Percentiles rank a stretch among this genome's conserved stretches.
Conservation (phyloP, 768 basidiomycete species). For the Kwoniella dendrophila region DNA sequence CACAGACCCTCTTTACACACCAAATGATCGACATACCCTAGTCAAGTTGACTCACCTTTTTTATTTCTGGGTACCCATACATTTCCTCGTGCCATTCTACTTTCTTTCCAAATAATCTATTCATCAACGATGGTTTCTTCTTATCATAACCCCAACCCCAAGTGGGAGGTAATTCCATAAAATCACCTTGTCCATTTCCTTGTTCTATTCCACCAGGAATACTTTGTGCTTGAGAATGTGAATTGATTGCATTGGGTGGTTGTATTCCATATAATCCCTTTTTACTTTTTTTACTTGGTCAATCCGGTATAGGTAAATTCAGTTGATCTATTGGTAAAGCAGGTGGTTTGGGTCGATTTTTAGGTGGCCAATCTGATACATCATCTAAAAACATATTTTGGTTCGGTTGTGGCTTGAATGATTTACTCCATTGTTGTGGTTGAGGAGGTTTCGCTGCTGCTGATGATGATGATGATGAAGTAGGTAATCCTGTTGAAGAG, state of each 20-base stretch:
- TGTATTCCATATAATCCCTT: background rate
- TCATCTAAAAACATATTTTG: too few relatives aligned
- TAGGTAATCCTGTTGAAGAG: conserved; percentile 12
- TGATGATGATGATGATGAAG: background rate
- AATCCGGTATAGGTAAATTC: conserved; percentile 2
- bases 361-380: background rate
- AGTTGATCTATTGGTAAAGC: conserved; percentile 15
- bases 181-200: background rate
- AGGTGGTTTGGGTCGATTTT: background rate
- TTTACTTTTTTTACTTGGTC: background rate
- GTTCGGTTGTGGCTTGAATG: too few relatives aligned
- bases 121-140: conserved; percentile 18
- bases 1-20: background rate
- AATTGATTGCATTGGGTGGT: background rate
- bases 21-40: too few relatives aligned
- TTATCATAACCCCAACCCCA: conserved; percentile 12
- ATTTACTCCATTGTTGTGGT: background rate
- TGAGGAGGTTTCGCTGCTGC: background rate
- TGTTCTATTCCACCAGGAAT: background rate
- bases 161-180: background rate
- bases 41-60: conserved; percentile 8
- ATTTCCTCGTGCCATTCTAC: conserved; percentile 16
- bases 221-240: conserved; percentile 2
- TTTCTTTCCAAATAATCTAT: conserved; percentile 18
- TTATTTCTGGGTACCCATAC: conserved; percentile 1